Base-by-base conservation (phyloP, 352 stramenopile species). In the Pythium aphanidermatum region DNA sequence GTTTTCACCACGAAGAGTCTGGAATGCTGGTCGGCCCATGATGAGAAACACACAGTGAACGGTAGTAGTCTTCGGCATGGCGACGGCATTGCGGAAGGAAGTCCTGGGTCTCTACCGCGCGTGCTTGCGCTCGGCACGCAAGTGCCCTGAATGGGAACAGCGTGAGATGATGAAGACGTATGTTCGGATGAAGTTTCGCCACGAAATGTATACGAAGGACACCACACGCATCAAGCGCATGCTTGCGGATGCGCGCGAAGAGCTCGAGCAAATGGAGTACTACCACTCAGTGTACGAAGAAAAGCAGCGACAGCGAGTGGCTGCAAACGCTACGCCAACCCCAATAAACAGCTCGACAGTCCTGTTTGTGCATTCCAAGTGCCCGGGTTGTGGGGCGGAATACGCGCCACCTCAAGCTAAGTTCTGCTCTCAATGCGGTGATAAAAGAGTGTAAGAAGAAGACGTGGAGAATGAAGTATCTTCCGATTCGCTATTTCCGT, bases 181-280 rank as follows among this genome's bases (percentile, higher is more conserved):
- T 44, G 72, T 89, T 13, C 42, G 59, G 40, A 78, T 91, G 63
- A 90, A 88, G 58, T 92, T 94, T 26, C 71, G 72, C 2, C 63
- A 74, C 32, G 74, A 89, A 45, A 39, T 60, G 40, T 46, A 33
- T 13, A 65, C 68, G 27, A 53, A 67, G 24, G 77, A 94, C 52
- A 57, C 63, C 28, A 67, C 74, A 14, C 70, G 71, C 12, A 71
- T 94, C 31, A 60, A 55, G 25, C 47, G 54, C 17, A 34, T 92
- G 39, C 35, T 94, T 35, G 65, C 58, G 14, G 77, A 94, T 32
- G 77, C 60, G 8, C 58, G 48, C 19, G 82, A 94, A 53, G 79
- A 94, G 47, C 70, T 94, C 17, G 69, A 83, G 27, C 79, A 71
- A 17, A 94, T 94, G 82, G 68, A 92, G 26, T 94, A 92, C 49